phyloP scores from a whole-genome alignment of 2,329 filamentous ascomycete species.

The Aschersonia sp. region DNA sequence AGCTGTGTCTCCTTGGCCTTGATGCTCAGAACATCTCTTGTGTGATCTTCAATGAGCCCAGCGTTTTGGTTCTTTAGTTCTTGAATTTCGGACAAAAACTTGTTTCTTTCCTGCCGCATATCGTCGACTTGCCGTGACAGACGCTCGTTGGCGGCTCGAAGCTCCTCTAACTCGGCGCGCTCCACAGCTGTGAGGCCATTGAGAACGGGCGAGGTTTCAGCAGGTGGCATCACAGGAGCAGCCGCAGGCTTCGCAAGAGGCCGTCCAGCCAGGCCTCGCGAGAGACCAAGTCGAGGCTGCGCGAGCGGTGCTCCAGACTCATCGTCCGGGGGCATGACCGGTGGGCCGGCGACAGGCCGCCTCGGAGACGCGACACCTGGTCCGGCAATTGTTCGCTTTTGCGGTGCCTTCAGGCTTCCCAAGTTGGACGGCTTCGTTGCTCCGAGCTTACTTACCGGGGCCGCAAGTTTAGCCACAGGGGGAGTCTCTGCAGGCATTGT shows the following conservation, averaged over 20 bases:
- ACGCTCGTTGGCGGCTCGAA: slow-evolving; percentile 70
- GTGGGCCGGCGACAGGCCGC: slow-evolving; percentile 30
- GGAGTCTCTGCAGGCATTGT: slow-evolving; percentile 30
- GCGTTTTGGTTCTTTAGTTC: slow-evolving; percentile 96
- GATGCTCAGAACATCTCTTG: slow-evolving; percentile 84
- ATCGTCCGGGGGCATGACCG: slow-evolving; percentile 40
- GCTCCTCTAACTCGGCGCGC: slow-evolving; percentile 79
- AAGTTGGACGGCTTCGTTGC: slow-evolving; percentile 37
- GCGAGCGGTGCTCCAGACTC: slow-evolving; percentile 37
- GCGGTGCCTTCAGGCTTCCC: slow-evolving; percentile 44
- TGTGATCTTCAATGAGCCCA: slow-evolving; percentile 92
- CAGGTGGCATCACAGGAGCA: slow-evolving; percentile 32
- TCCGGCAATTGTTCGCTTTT: slow-evolving; percentile 36
- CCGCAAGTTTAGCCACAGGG: slow-evolving; percentile 35
- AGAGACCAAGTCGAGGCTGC: slow-evolving; percentile 49
- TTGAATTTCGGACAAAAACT: slow-evolving; percentile 72
- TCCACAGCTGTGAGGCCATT: slow-evolving; percentile 66
- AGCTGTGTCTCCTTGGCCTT: slow-evolving; percentile 98
- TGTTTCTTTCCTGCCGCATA: slow-evolving; percentile 65
- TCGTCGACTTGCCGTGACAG: slow-evolving; percentile 65
- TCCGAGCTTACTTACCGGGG: slow-evolving; percentile 35
- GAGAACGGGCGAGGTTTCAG: slow-evolving; percentile 41
- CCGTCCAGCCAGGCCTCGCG: slow-evolving; percentile 71
- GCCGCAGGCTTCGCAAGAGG: slow-evolving; percentile 64
- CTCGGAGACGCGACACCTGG: slow-evolving; percentile 39